Evolutionary conservation across 1,284 basidiomycete species (phyloP).

Genomic region (Papiliotrema nemorosa): DNA sequence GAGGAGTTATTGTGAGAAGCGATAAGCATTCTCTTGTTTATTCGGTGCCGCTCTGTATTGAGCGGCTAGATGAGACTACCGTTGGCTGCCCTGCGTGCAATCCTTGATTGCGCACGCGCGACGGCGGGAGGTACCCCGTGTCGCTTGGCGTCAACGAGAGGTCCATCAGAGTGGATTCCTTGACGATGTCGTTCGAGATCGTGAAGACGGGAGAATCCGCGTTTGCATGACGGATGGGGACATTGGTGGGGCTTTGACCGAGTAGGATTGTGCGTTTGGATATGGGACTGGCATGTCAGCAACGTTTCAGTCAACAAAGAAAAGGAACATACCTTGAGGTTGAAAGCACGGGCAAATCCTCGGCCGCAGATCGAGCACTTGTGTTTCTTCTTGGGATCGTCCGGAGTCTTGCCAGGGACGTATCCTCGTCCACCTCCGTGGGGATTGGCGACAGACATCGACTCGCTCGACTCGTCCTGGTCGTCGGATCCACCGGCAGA

Average conservation of each 20-base stretch:
- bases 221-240: slow-evolving; percentile 46
- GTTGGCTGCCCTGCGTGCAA: slow-evolving; percentile 39
- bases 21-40: slow-evolving; percentile 40
- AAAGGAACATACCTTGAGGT: slow-evolving; percentile 42
- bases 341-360: slow-evolving; percentile 50
- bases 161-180: slow-evolving; percentile 50
- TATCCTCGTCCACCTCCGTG: slow-evolving; percentile 49
- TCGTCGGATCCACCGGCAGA: slow-evolving; percentile 11
- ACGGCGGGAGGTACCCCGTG: slow-evolving; percentile 44
- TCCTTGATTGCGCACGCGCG: slow-evolving; percentile 44
- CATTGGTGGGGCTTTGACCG: slow-evolving; percentile 49
- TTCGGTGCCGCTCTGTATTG: slow-evolving; percentile 12
- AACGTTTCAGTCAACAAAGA: background rate
- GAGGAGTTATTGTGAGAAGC: slow-evolving; percentile 23
- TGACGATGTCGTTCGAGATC: slow-evolving; percentile 51
- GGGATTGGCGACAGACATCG: slow-evolving; percentile 36
- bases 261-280: slow-evolving; percentile 49
- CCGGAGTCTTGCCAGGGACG: slow-evolving; percentile 48
- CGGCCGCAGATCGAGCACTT: slow-evolving; percentile 49
- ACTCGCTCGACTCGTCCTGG: slow-evolving; percentile 15
- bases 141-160: slow-evolving; percentile 47
- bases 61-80: slow-evolving; percentile 37
- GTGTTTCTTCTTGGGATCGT: slow-evolving; percentile 51
- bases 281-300: slow-evolving; percentile 41
- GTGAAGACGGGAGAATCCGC: slow-evolving; percentile 50